Conservation (phyloP, 2,329 filamentous ascomycete species). For the Stagonosporopsis tanaceti region DNA sequence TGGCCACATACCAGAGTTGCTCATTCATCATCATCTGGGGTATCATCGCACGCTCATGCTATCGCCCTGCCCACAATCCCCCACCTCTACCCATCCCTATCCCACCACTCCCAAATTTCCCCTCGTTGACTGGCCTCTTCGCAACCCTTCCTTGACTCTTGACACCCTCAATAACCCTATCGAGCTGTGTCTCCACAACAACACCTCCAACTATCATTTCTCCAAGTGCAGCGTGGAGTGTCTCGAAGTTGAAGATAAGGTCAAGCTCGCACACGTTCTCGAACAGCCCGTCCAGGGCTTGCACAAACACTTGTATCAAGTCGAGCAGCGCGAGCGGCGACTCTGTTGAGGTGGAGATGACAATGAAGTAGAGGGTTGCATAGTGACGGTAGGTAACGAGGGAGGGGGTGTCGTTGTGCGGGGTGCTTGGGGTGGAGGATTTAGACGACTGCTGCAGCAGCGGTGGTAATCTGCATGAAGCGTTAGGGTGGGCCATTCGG, state of each 20-base stretch:
- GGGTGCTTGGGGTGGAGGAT: slow-evolving; percentile 58
- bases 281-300: slow-evolving; percentile 91
- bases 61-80: slow-evolving; percentile 43
- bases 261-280: slow-evolving; percentile 99
- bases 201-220: slow-evolving; percentile 97
- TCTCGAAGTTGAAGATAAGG: slow-evolving; percentile 99
- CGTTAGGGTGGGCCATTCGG: slow-evolving; percentile 43
- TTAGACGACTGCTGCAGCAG: slow-evolving; percentile 62
- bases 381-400: slow-evolving; percentile 98
- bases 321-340: slow-evolving; percentile 95
- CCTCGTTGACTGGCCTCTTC: slow-evolving; percentile 80
- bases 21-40: neutral
- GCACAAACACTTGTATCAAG: slow-evolving; percentile 97
- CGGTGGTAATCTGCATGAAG: slow-evolving; percentile 67
- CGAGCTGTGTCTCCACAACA: slow-evolving; percentile 89
- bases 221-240: slow-evolving; percentile 84
- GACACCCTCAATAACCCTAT: slow-evolving; percentile 87
- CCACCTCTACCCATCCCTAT: slow-evolving; percentile 42
- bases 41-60: slow-evolving; percentile 16
- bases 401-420: slow-evolving; percentile 87
- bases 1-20: neutral
- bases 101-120: slow-evolving; percentile 40
- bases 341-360: slow-evolving; percentile 96
- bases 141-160: slow-evolving; percentile 76
- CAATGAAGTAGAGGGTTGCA: slow-evolving; percentile 96